phyloP scores from a whole-genome alignment of 805 yeast genomes.

The Yamadazyma scolyti region DNA sequence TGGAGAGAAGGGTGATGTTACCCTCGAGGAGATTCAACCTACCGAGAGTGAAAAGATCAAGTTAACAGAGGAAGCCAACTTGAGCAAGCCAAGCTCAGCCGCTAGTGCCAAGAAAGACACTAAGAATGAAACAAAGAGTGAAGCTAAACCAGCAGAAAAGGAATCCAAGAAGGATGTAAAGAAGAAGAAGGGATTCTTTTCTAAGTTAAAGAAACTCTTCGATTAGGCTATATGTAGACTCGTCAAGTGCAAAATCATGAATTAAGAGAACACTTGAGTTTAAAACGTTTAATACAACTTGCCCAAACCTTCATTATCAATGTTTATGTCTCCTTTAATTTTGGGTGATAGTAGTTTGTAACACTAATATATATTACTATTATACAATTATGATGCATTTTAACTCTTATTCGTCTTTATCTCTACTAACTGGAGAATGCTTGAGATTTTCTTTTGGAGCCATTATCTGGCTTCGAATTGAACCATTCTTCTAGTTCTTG shows the following conservation, averaged over 20 bases:
- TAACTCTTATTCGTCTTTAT: not conserved
- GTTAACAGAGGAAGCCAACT: conserved; percentile 31
- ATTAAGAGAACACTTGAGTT: too few species aligned
- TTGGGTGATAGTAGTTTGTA: conserved; percentile 4
- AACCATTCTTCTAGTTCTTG: conserved; percentile 95
- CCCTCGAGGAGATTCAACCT: conserved; percentile 41
- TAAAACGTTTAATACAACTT: too few species aligned
- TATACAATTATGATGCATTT: conserved; percentile 7
- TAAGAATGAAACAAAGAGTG: conserved; percentile 12
- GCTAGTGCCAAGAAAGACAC: conserved; percentile 3
- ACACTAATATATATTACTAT: conserved; percentile 13
- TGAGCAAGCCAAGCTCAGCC: conserved; percentile 9
- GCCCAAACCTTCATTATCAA: too few species aligned
- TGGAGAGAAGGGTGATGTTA: conserved; percentile 31
- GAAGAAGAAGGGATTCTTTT: conserved; percentile 38
- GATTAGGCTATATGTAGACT: conserved; percentile 2
- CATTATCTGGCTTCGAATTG: conserved; percentile 43
- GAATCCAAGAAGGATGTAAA: conserved; percentile 9
- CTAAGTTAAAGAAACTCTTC: conserved; percentile 35
- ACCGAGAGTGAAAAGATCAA: conserved; percentile 34
- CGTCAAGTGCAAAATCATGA: conserved; percentile 2
- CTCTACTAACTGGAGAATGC: not conserved
- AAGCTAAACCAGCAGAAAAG: conserved; percentile 8
- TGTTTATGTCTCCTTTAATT: not conserved
- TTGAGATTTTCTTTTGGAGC: not conserved